Base-by-base conservation (phyloP, 2,329 filamentous ascomycete genomes). In the Lachnum nothofagi region DNA sequence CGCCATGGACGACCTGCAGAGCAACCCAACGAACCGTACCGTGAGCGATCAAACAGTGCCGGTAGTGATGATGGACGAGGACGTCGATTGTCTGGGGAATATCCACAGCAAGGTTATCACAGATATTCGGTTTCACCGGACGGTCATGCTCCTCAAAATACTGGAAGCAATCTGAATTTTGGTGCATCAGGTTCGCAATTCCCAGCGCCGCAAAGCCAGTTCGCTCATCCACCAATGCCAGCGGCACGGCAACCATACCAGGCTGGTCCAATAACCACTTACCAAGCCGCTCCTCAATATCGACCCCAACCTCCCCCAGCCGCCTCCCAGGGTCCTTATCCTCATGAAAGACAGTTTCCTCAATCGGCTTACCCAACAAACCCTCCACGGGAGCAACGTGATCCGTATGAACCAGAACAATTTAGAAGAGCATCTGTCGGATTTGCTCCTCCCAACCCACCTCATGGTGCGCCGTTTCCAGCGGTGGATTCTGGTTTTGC, bases 11-110 rank as follows among this genome's bases (percentile, higher is more conserved):
- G 63, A 27, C 56, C 58, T 12, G 50, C 51, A 7, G 59, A 64
- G 14, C 53, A 61, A 38, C 52, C 33, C 37, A 48, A 53, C 41
- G 49, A 48, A 16, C 41, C 40, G 14, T 51, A 48, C 24, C 14
- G 20, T 20, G 49, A 51, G 14, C 42, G 49, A 6, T 50, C 50
- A 23, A 57, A 49, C 29, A 64, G 60, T 16, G 65, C 46, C 33
- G 40, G 38, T 44, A 41, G 48, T 25, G 49, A 51, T 41, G 50
- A 52, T n/a, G 49, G 48, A 19, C 40, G 49, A 24, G 47, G 48
- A 22, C 70, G 75, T 24, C 72, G 74, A 5, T 76, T 76, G 16
- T 70, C 63, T n/a, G 68, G 69, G 10, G 76, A 77, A 24, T 70
- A 72, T 34, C 43, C 34, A 20, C 40, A 35, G 12, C 65, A 67